phyloP scores from a whole-genome alignment of 345 rosid species.

The Populus davidiana region DNA sequence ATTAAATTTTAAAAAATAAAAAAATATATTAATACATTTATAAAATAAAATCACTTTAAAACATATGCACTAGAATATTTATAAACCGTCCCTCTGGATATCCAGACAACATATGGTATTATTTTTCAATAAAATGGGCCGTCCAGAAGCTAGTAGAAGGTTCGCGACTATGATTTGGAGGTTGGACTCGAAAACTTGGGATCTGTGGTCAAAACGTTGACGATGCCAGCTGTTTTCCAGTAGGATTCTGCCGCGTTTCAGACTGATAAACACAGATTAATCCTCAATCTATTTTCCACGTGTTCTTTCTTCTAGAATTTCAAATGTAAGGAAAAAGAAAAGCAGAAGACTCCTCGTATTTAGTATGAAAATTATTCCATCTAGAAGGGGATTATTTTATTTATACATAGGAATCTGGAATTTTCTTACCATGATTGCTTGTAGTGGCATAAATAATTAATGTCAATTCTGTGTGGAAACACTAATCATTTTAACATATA shows the following conservation, averaged over 20 bases:
- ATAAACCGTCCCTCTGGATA: too few relatives aligned
- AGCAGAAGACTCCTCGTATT: background rate
- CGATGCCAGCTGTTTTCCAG: background rate
- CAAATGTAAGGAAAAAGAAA: background rate
- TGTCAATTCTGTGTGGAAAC: too few relatives aligned
- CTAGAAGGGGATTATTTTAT: background rate
- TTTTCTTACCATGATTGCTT: too few relatives aligned
- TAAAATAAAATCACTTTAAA: too few relatives aligned
- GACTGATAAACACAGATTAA: background rate
- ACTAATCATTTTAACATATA: too few relatives aligned
- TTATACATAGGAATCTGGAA: too few relatives aligned
- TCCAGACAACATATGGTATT: background rate
- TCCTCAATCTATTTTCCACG: background rate
- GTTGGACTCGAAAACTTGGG: background rate
- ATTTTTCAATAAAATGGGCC: background rate
- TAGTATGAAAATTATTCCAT: background rate
- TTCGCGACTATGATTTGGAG: background rate
- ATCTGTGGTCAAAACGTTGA: too few relatives aligned
- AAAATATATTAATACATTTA: too few relatives aligned
- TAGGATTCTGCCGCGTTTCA: background rate
- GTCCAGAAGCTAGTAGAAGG: background rate
- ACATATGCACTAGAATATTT: too few relatives aligned
- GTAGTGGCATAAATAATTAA: too few relatives aligned
- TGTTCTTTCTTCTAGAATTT: background rate
- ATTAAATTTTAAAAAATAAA: too few relatives aligned